A percentile compares a stretch with the other conserved stretches of the same genome.
These are phyloP conservation scores for Xylaria polymorpha DNA, from an alignment of 2,329 filamentous ascomycete genomes.

Conservation along the genomic window DNA sequence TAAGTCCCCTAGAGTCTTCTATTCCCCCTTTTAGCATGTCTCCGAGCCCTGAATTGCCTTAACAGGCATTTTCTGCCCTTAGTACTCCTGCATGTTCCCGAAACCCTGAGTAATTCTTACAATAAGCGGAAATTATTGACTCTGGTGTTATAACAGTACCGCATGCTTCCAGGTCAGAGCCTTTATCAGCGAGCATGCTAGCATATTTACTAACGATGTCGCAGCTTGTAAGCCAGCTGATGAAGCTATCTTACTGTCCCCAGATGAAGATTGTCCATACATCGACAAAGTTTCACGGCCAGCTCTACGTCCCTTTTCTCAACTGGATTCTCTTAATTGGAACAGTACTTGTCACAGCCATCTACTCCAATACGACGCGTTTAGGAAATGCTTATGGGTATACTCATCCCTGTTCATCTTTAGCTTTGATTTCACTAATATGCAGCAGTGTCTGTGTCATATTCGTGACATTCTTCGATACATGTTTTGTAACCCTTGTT, in stretches of 20 bases:
- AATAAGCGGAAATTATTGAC: no score
- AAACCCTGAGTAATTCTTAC: no score
- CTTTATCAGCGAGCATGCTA: background rate
- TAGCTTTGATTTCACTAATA: background rate
- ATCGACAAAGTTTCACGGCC: constrained; percentile 75
- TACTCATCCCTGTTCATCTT: background rate
- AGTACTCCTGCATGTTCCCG: no score
- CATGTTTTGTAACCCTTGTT: constrained; percentile 77
- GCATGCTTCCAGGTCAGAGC: constrained; percentile 67
- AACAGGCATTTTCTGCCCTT: no score
- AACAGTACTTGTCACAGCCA: constrained; percentile 77
- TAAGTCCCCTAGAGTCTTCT: no score
- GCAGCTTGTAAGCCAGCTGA: constrained; percentile 59
- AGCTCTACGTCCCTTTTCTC: constrained; percentile 79
- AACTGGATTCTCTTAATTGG: constrained; percentile 84
- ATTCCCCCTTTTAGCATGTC: no score
- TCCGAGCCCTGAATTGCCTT: no score
- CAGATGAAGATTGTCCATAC: constrained; percentile 80
- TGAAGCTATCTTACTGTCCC: constrained; percentile 78
- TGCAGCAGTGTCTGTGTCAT: constrained; percentile 73
- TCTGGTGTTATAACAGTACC: constrained; percentile 55
- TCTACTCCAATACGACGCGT: constrained; percentile 73
- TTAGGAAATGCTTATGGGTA: constrained; percentile 79
- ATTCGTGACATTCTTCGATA: constrained; percentile 82
- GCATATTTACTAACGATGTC: constrained; percentile 24